phyloP scores from a whole-genome alignment of 805 yeast genomes.

The Cyberlindnera xylosilytica region DNA sequence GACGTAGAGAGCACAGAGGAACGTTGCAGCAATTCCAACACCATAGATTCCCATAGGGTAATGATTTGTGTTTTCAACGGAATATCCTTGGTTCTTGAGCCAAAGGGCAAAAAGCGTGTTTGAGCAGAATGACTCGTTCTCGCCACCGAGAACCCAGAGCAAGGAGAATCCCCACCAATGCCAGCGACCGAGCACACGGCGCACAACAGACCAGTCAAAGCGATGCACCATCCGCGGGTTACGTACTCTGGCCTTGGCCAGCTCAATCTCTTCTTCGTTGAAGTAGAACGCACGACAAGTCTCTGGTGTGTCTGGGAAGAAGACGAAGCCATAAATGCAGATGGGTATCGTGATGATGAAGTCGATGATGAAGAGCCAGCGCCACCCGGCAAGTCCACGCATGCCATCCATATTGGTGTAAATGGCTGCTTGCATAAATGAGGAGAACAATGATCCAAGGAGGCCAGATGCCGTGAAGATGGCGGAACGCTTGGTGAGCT shows the following conservation, averaged over 20 bases:
- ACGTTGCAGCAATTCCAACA: conserved; percentile 46
- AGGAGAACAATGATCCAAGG: conserved; percentile 52
- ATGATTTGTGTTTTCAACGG: conserved; percentile 45
- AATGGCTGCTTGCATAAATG: conserved; percentile 57
- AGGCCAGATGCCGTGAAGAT: conserved; percentile 53
- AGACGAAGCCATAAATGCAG: conserved; percentile 51
- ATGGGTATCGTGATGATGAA: conserved; percentile 57
- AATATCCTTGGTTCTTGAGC: conserved; percentile 37
- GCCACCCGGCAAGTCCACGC: conserved; percentile 55
- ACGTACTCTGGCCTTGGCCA: conserved; percentile 42
- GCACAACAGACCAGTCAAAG: conserved; percentile 35
- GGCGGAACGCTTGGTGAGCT: conserved; percentile 49
- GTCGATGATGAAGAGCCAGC: conserved; percentile 67
- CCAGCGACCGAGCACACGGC: conserved; percentile 50
- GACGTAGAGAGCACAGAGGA: conserved; percentile 41
- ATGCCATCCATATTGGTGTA: conserved; percentile 37
- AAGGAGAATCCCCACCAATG: conserved; percentile 53
- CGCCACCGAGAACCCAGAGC: conserved; percentile 51
- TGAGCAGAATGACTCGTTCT: conserved; percentile 43
- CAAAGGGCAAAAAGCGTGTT: conserved; percentile 48
- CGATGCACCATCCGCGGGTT: conserved; percentile 33
- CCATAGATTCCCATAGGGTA: conserved; percentile 55
- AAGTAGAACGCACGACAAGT: conserved; percentile 40
- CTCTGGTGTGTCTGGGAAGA: conserved; percentile 61
- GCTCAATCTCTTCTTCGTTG: conserved; percentile 36